These are phyloP conservation scores for Hirsutella minnesotensis DNA, from an alignment of 2,329 filamentous ascomycete species.

Conservation along the genomic window DNA sequence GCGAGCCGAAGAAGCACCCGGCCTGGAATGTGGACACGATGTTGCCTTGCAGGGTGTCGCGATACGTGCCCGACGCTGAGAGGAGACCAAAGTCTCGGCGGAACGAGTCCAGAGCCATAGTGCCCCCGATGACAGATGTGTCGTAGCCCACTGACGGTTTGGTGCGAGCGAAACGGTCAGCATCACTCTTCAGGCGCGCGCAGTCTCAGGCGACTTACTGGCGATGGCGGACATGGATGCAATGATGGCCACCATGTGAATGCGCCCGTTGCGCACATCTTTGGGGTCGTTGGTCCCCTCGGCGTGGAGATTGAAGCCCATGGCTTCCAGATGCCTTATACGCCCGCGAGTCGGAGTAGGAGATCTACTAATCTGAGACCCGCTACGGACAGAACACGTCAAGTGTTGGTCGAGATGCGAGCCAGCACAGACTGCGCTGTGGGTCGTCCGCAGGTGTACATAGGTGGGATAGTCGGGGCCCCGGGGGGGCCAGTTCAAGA, in stretches of 20 bases:
- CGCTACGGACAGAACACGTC: too few relatives aligned
- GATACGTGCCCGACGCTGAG: conserved; percentile 10
- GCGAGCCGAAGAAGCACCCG: conserved; percentile 27
- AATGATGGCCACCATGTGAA: conserved; percentile 13
- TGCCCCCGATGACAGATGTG: conserved; percentile 26
- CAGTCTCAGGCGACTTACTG: conserved; percentile 8
- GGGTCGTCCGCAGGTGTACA: too few relatives aligned
- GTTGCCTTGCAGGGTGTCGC: too few relatives aligned
- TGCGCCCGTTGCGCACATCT: conserved; percentile 16
- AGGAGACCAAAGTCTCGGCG: conserved; percentile 21
- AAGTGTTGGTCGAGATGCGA: too few relatives aligned
- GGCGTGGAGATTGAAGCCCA: too few relatives aligned
- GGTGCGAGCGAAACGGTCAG: not conserved
- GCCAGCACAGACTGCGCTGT: too few relatives aligned
- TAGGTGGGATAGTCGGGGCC: too few relatives aligned
- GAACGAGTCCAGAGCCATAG: conserved; percentile 25
- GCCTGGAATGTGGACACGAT: conserved; percentile 22
- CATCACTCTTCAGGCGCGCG: not conserved
- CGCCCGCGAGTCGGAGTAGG: too few relatives aligned
- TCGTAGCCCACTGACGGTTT: conserved; percentile 20
- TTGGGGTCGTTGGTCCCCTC: too few relatives aligned
- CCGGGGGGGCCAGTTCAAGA: too few relatives aligned
- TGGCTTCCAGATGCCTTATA: too few relatives aligned
- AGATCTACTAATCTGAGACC: too few relatives aligned
- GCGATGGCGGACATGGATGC: conserved; percentile 16